phyloP scores from a whole-genome alignment of 2,329 filamentous ascomycete species.

The Cladosporium sphaerospermum region DNA sequence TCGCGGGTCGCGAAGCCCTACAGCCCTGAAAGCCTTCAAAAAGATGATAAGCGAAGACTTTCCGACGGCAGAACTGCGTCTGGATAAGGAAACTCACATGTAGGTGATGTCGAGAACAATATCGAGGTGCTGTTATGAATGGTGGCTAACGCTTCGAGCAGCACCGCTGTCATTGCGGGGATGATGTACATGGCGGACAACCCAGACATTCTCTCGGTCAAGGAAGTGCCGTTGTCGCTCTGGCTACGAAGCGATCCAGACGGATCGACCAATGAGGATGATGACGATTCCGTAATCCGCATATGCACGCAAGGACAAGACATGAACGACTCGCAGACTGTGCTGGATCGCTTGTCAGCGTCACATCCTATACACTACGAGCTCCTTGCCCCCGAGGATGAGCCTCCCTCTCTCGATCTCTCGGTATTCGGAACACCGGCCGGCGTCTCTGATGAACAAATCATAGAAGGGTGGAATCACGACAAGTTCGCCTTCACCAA shows the following conservation, averaged over 20 bases:
- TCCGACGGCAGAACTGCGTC: background rate
- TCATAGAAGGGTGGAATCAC: background rate
- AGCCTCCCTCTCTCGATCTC: slow-evolving; percentile 1
- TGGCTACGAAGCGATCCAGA: slow-evolving; percentile 2
- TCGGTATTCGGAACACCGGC: background rate
- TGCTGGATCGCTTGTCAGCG: background rate
- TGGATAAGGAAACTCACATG: background rate
- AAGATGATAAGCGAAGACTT: background rate
- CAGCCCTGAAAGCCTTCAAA: background rate
- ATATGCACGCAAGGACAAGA: slow-evolving; percentile 3
- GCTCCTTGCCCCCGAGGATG: background rate
- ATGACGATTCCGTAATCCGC: background rate
- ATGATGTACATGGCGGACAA: background rate
- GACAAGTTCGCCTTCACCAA: slow-evolving; percentile 1
- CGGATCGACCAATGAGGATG: background rate
- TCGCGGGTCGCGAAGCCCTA: background rate
- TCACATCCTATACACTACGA: slow-evolving; percentile 1
- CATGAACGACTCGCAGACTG: background rate
- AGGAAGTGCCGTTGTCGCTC: background rate
- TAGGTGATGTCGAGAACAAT: background rate
- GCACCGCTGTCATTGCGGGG: background rate
- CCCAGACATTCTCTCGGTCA: background rate
- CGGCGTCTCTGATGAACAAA: background rate
- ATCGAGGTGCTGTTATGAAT: background rate
- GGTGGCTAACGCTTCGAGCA: background rate